These are phyloP conservation scores for Blastobotrys capitulatus DNA, from an alignment of 1,139 yeast species.

Conservation along the genomic window DNA sequence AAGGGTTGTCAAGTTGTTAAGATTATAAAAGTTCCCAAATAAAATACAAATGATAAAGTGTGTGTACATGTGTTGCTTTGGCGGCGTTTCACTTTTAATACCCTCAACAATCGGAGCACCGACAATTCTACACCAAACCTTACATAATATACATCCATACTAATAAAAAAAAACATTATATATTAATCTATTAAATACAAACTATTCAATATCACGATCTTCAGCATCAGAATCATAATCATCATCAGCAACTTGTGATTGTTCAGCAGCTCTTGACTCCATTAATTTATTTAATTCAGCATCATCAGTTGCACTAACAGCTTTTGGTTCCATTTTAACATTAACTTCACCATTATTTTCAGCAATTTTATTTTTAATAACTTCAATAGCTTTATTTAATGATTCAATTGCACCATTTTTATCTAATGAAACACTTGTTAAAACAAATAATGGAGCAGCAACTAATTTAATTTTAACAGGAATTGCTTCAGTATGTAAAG, in stretches of 20 bases:
- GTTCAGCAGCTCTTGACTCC: constrained; percentile 68
- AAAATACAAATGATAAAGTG: too few species aligned
- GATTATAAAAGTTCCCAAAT: too few species aligned
- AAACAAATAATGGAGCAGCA: constrained; percentile 95
- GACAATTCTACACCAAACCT: too few species aligned
- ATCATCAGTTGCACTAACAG: constrained; percentile 97
- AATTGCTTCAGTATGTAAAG: constrained; percentile 73
- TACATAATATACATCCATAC: too few species aligned
- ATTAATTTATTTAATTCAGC: constrained; percentile 93
- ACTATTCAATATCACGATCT: constrained; percentile 20
- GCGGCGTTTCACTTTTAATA: too few species aligned
- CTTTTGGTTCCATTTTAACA: constrained; percentile 97
- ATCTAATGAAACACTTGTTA: constrained; percentile 89
- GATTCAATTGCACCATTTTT: constrained; percentile 80
- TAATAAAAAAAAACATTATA: background rate
- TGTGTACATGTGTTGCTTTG: too few species aligned
- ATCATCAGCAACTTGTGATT: constrained; percentile 54
- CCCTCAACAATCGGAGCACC: background rate
- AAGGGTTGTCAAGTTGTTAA: too few species aligned
- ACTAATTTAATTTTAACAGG: constrained; percentile 86
- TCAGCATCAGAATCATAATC: constrained; percentile 48
- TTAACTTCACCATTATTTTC: constrained; percentile 81
- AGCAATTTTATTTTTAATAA: constrained; percentile 63
- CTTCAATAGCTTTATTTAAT: constrained; percentile 73
- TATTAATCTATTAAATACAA: background rate